A percentile compares a stretch with the other conserved stretches of the same genome.
Conservation (phyloP, 2,329 filamentous ascomycete genomes). For the Capronia coronata region DNA sequence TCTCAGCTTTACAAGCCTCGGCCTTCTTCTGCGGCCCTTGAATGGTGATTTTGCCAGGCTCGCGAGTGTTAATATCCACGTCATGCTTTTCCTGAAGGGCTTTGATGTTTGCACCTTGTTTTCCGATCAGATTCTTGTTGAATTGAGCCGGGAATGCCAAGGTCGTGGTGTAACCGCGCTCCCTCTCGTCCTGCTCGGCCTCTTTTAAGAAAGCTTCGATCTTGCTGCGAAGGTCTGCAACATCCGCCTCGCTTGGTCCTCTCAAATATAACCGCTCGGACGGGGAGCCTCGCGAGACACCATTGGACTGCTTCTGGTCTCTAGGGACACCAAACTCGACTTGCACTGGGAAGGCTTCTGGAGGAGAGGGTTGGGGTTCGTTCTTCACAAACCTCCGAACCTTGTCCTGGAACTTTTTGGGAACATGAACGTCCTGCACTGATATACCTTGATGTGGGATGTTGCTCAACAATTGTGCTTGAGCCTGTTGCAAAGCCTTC, state of each 20-base stretch:
- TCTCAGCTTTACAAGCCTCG: slow-evolving; percentile 75
- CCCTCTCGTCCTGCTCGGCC: slow-evolving; percentile 86
- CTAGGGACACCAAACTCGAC: slow-evolving; percentile 32
- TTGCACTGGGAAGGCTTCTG: slow-evolving; percentile 52
- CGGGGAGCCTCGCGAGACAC: slow-evolving; percentile 13
- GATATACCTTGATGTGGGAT: slow-evolving; percentile 33
- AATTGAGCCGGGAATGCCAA: slow-evolving; percentile 96
- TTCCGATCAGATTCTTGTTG: slow-evolving; percentile 74
- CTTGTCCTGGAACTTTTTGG: slow-evolving; percentile 48
- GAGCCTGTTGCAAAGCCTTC: slow-evolving; percentile 52
- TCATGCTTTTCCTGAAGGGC: slow-evolving; percentile 63
- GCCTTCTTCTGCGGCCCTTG: slow-evolving; percentile 95
- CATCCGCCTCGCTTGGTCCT: slow-evolving; percentile 61
- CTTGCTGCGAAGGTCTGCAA: slow-evolving; percentile 66
- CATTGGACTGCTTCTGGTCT: slow-evolving; percentile 10
- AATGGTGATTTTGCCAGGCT: slow-evolving; percentile 89
- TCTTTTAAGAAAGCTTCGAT: slow-evolving; percentile 74
- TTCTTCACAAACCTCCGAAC: slow-evolving; percentile 50
- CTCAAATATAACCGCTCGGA: slow-evolving; percentile 38
- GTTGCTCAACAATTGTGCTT: slow-evolving; percentile 49
- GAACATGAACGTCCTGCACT: slow-evolving; percentile 25
- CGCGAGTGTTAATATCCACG: slow-evolving; percentile 70
- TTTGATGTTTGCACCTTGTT: slow-evolving; percentile 62
- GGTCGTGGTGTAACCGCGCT: slow-evolving; percentile 75
- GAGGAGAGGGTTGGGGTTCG: slow-evolving; percentile 26